Evolutionary conservation across 2,329 filamentous ascomycete species (phyloP).

Genomic region (Malbranchea zuffiana): DNA sequence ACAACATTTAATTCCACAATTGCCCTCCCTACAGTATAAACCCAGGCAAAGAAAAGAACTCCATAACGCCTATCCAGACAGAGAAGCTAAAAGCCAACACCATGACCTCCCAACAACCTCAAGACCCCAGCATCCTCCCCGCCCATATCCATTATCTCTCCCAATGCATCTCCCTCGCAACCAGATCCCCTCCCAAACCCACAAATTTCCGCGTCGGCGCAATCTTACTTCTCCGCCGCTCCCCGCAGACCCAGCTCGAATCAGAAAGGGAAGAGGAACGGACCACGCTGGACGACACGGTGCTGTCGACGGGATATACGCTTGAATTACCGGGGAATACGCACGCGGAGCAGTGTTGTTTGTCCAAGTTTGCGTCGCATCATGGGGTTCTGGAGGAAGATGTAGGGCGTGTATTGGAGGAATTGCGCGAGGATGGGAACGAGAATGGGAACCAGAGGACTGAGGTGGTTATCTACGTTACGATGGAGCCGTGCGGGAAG

Average conservation of each 20-base stretch:
- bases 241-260: constrained; percentile 3
- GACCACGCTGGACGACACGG: constrained; percentile 35
- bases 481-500: constrained; percentile 54
- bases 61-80: no score
- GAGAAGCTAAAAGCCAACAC: no score
- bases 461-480: constrained; percentile 66
- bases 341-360: constrained; percentile 87
- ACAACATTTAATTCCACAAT: no score
- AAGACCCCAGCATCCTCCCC: constrained; percentile 14
- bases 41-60: no score
- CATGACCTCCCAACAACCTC: constrained; percentile 8
- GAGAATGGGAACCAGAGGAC: constrained; percentile 33
- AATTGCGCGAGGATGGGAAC: constrained; percentile 1
- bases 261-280: constrained; percentile 3
- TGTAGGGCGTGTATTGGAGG: constrained; percentile 29
- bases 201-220: constrained; percentile 93
- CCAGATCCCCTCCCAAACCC: constrained; percentile 69
- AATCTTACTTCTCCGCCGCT: constrained; percentile 50
- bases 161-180: constrained; percentile 63
- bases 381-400: constrained; percentile 28
- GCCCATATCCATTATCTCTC: constrained; percentile 48
- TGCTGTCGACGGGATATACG: constrained; percentile 78
- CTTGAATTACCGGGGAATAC: constrained; percentile 87
- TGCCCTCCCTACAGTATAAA: background rate
- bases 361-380: constrained; percentile 51